Conservation (phyloP, 331 rosid genomes). For the Phaseolus coccineus region DNA sequence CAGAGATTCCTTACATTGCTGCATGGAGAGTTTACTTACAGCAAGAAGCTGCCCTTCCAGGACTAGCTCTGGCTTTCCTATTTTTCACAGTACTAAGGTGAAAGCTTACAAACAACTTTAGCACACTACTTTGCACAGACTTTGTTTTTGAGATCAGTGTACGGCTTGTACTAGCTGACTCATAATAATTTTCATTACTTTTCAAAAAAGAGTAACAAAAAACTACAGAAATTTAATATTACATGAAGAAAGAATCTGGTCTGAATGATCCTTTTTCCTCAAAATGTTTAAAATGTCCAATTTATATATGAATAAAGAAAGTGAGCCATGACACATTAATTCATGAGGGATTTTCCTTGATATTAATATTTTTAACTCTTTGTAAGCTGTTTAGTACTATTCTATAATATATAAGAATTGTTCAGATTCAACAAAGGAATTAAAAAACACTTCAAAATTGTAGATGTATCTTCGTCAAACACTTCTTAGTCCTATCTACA, state of each 20-base stretch:
- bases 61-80: slow-evolving; percentile 79
- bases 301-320: neutral
- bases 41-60: slow-evolving; percentile 83
- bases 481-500: neutral
- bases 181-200: too few relatives aligned
- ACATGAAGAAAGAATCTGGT: slow-evolving; percentile 39
- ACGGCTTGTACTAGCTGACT: too few relatives aligned
- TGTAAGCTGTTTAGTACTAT: neutral
- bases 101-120: slow-evolving; percentile 19
- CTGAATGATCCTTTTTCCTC: slow-evolving; percentile 3
- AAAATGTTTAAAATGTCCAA: neutral
- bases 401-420: neutral
- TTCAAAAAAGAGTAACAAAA: neutral
- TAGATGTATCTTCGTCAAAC: neutral
- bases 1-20: slow-evolving; percentile 58
- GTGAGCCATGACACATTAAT: neutral
- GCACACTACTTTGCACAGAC: neutral
- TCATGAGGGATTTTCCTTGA: neutral
- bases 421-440: neutral
- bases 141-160: too few relatives aligned
- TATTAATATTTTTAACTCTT: neutral
- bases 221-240: slow-evolving; percentile 1
- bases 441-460: neutral
- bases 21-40: slow-evolving; percentile 77
- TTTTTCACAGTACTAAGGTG: slow-evolving; percentile 94